These are phyloP conservation scores for Entomortierella lignicola DNA, from an alignment of 192 early-diverging fungal genomes.

Conservation along the genomic window DNA sequence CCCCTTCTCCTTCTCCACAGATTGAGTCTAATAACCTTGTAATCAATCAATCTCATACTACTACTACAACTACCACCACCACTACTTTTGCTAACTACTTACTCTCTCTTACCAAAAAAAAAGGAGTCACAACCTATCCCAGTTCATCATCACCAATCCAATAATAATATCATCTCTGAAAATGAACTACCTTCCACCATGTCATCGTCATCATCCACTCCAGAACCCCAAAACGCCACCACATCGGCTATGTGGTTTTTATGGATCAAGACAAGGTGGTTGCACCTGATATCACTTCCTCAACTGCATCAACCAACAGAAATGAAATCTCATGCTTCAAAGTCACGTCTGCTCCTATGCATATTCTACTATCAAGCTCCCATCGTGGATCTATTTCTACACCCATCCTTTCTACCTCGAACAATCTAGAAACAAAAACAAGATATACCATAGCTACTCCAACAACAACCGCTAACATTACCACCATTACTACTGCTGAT, in stretches of 20 bases:
- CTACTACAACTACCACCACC: too few species aligned
- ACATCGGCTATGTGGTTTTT: too few species aligned
- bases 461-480: neutral
- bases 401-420: neutral
- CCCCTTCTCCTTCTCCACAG: neutral
- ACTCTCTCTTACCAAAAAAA: neutral
- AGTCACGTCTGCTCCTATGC: neutral
- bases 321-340: neutral
- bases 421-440: neutral
- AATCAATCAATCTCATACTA: neutral
- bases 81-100: neutral
- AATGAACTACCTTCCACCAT: too few species aligned
- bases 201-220: too few species aligned
- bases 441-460: neutral
- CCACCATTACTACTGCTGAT: neutral
- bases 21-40: too few species aligned
- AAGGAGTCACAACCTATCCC: neutral
- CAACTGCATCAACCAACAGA: too few species aligned
- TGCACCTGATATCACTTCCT: too few species aligned
- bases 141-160: too few species aligned
- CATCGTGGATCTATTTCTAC: conserved; percentile 17
- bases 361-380: conserved; percentile 2
- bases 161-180: too few species aligned
- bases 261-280: neutral
- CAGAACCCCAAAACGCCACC: too few species aligned